Evolutionary conservation across 2,329 filamentous ascomycete species (phyloP).

Genomic region (Berkeleyomyces basicola): DNA sequence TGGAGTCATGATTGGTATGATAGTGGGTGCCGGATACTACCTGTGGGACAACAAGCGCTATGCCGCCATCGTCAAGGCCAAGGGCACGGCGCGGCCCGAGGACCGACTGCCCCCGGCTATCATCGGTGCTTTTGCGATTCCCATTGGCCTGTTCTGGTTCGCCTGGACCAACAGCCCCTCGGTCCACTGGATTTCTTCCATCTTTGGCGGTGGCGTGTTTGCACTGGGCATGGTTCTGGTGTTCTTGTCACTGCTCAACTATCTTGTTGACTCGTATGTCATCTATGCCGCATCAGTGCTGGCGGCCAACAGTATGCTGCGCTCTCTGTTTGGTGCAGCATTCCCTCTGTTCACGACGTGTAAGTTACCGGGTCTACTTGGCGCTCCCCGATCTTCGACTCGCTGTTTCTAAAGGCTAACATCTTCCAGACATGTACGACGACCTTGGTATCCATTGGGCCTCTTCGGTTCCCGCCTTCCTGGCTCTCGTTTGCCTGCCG

Average conservation of each 20-base stretch:
- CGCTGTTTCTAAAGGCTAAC: background rate
- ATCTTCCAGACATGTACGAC: constrained; percentile 29
- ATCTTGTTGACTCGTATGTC: constrained; percentile 53
- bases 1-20: constrained; percentile 47
- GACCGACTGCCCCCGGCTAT: constrained; percentile 43
- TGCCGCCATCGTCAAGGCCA: constrained; percentile 25
- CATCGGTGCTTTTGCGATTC: constrained; percentile 40
- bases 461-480: constrained; percentile 54
- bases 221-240: constrained; percentile 44
- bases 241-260: constrained; percentile 49
- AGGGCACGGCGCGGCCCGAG: constrained; percentile 46
- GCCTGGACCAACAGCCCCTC: constrained; percentile 43
- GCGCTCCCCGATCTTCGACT: too few species aligned
- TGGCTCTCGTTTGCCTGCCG: constrained; percentile 53
- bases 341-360: constrained; percentile 55
- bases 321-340: constrained; percentile 53
- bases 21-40: constrained; percentile 36
- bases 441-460: constrained; percentile 61
- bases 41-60: constrained; percentile 39
- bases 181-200: constrained; percentile 41
- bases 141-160: constrained; percentile 47
- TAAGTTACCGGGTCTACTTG: background rate
- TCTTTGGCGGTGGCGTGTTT: constrained; percentile 29
- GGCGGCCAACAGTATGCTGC: constrained; percentile 54
- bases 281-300: constrained; percentile 63